These are phyloP conservation scores for Pestalotiopsis sp. DNA, from an alignment of 2,329 filamentous ascomycete genomes.

Conservation along the genomic window DNA sequence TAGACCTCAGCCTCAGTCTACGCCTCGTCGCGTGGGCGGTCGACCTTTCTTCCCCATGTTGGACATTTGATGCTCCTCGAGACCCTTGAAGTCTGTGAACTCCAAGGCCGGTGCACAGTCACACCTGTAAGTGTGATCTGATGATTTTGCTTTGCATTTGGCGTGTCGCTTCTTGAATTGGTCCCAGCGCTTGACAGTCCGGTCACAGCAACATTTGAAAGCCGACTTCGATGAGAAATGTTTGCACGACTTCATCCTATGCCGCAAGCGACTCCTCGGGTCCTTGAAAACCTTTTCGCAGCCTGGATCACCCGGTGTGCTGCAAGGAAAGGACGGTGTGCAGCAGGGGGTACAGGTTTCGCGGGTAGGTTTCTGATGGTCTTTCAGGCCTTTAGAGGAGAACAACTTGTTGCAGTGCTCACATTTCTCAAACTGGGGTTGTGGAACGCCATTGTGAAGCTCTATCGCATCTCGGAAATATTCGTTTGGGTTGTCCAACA, in stretches of 20 bases:
- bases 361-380: constrained; percentile 22
- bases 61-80: neutral
- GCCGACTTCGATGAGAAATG: neutral
- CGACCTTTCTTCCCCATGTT: neutral
- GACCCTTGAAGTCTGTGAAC: neutral
- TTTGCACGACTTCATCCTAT: neutral
- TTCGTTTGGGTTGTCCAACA: neutral
- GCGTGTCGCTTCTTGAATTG: neutral
- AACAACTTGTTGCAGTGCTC: neutral
- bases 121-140: neutral
- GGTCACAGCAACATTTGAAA: neutral
- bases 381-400: neutral
- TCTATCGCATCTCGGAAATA: neutral
- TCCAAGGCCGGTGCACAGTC: neutral
- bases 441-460: neutral
- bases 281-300: neutral
- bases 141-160: neutral
- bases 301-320: constrained; percentile 36
- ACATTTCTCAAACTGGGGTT: neutral
- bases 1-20: neutral
- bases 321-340: constrained; percentile 35
- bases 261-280: neutral
- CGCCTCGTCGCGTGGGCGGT: neutral
- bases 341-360: constrained; percentile 31
- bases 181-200: neutral